Conservation (phyloP, 352 stramenopile genomes). For the Globisporangium polare region DNA sequence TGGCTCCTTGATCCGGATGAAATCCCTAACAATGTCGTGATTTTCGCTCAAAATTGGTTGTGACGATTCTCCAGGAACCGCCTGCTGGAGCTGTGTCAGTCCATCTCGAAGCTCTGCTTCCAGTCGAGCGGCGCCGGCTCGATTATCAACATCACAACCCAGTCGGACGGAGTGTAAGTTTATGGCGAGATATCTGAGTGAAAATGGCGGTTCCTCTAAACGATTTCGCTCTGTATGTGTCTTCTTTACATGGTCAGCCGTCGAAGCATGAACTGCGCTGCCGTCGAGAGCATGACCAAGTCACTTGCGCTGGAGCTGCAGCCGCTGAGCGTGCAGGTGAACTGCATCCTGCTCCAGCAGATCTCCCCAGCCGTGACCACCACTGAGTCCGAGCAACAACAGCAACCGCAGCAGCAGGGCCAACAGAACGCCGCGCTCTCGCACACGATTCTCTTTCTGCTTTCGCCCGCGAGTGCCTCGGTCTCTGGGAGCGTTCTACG, state of each 20-base stretch:
- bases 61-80: conserved; percentile 17
- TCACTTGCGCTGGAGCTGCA: conserved; percentile 35
- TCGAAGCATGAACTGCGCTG: conserved; percentile 11
- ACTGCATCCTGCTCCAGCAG: conserved; percentile 44
- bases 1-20: neutral
- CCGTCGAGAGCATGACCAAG: conserved; percentile 38
- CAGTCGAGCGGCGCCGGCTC: conserved; percentile 13
- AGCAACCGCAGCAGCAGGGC: conserved; percentile 4
- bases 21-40: neutral
- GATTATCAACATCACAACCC: conserved; percentile 31
- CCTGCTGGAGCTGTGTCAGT: conserved; percentile 24
- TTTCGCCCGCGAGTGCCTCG: conserved; percentile 42
- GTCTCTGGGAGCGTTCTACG: conserved; percentile 60
- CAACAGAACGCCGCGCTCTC: conserved; percentile 26
- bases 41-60: neutral
- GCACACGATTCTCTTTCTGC: conserved; percentile 57
- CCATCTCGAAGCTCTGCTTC: conserved; percentile 25
- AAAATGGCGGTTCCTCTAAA: neutral
- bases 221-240: neutral
- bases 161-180: conserved; percentile 17
- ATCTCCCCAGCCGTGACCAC: neutral
- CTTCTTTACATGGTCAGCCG: neutral
- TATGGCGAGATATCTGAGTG: neutral
- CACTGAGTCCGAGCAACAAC: neutral
- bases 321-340: conserved; percentile 42